Evolutionary conservation across 2,329 filamentous ascomycete genomes (phyloP).

Genomic region (Pyrenophora seminiperda): DNA sequence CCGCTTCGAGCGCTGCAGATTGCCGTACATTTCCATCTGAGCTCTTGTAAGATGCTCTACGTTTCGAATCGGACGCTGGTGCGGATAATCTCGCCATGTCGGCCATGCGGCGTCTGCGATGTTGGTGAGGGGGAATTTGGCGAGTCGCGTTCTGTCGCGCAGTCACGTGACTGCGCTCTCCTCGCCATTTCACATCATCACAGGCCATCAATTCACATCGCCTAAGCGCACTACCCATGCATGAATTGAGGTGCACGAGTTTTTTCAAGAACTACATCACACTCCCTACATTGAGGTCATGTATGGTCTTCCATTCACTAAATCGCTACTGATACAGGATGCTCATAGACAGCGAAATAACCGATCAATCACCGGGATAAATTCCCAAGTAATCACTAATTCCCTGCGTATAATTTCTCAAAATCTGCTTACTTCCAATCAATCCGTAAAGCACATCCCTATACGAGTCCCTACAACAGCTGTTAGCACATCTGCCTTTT

Average conservation of each 20-base stretch:
- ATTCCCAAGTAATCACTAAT: constrained; percentile 20
- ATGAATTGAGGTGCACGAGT: too few species aligned
- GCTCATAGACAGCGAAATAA: too few species aligned
- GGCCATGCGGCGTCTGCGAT: background rate
- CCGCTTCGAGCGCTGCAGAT: constrained; percentile 27
- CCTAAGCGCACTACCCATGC: too few species aligned
- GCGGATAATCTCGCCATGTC: constrained; percentile 8
- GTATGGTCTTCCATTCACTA: too few species aligned
- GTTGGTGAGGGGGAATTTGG: background rate
- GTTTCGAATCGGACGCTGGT: constrained; percentile 1
- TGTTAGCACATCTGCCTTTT: background rate
- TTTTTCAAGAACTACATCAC: too few species aligned
- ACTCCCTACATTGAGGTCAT: too few species aligned
- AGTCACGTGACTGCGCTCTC: constrained; percentile 6
- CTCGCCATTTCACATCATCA: too few species aligned
- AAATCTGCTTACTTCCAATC: constrained; percentile 15
- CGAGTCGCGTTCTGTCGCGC: constrained; percentile 2
- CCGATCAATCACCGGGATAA: too few species aligned
- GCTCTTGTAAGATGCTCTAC: background rate
- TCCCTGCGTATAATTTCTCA: constrained; percentile 20
- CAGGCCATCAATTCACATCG: too few species aligned
- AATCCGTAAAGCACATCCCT: constrained; percentile 19
- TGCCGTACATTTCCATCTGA: background rate
- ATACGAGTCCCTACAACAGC: constrained; percentile 17
- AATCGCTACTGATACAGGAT: too few species aligned